phyloP scores from a whole-genome alignment of 2,329 filamentous ascomycete genomes.

The Fusarium sp. region DNA sequence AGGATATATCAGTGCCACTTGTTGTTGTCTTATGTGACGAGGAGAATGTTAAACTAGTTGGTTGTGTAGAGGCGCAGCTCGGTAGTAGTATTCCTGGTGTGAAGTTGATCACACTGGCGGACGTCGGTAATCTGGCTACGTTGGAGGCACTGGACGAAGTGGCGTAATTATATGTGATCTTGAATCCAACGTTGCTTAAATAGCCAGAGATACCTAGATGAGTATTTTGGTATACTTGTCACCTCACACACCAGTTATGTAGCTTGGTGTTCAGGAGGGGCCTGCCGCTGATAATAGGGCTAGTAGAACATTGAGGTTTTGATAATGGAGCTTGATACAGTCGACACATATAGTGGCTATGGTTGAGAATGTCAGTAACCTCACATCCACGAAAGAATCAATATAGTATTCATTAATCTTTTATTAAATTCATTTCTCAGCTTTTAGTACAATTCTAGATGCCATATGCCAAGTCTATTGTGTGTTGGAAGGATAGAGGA shows the following conservation, averaged over 20 bases:
- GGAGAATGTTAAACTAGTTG: background rate
- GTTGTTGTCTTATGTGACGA: background rate
- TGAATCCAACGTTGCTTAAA: too few relatives aligned
- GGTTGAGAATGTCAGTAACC: too few relatives aligned
- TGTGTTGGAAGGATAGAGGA: slow-evolving; percentile 65
- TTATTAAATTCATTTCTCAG: slow-evolving; percentile 23
- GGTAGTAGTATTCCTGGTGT: rapidly evolving
- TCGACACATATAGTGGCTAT: too few relatives aligned
- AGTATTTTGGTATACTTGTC: too few relatives aligned
- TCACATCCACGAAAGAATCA: too few relatives aligned
- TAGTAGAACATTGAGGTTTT: too few relatives aligned
- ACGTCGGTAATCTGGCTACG: background rate
- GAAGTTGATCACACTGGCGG: background rate
- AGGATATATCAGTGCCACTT: background rate
- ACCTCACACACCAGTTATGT: too few relatives aligned
- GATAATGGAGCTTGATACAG: too few relatives aligned
- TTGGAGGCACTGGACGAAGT: background rate
- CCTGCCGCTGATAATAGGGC: too few relatives aligned
- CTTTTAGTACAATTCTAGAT: slow-evolving; percentile 39
- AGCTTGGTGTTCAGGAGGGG: too few relatives aligned
- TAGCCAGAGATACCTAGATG: too few relatives aligned
- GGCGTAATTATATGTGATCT: rapidly evolving
- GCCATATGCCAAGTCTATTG: slow-evolving; percentile 35
- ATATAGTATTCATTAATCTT: background rate
- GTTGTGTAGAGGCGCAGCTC: background rate